Conservation (phyloP, 2,329 filamentous ascomycete species). For the Conoideocrella luteorostrata region DNA sequence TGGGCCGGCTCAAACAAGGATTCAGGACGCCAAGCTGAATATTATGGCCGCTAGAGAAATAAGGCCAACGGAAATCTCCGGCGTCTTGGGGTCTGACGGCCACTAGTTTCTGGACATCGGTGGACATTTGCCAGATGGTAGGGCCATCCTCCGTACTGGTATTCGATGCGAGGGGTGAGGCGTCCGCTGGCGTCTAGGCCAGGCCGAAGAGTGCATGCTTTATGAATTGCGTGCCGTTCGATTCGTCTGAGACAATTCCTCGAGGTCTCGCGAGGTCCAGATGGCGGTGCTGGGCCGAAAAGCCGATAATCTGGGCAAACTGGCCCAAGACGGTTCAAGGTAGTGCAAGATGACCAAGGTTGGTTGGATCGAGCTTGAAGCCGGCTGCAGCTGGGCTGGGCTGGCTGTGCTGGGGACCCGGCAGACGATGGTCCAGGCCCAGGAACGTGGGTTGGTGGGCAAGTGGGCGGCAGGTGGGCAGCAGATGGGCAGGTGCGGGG, state of each 20-base stretch:
- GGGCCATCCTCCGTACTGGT: no score
- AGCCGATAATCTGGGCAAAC: neutral
- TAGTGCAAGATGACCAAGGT: neutral
- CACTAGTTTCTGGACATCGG: neutral
- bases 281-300: no score
- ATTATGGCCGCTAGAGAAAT: neutral
- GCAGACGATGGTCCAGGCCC: neutral
- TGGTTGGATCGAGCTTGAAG: neutral
- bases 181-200: no score
- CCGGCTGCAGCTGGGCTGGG: neutral
- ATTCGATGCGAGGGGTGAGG: no score
- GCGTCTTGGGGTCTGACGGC: neutral
- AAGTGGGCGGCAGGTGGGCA: conserved; percentile 5
- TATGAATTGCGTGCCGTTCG: neutral
- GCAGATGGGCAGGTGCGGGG: conserved; percentile 6
- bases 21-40: conserved; percentile 4
- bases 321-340: neutral
- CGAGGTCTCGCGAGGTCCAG: no score
- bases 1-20: conserved; percentile 1
- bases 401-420: neutral
- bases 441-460: conserved; percentile 3
- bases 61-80: conserved; percentile 8
- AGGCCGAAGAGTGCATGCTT: no score
- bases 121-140: neutral
- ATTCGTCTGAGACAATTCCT: no score